Evolutionary conservation across 148 eudicot species (phyloP).

Genomic region (Fagopyrum tataricum): DNA sequence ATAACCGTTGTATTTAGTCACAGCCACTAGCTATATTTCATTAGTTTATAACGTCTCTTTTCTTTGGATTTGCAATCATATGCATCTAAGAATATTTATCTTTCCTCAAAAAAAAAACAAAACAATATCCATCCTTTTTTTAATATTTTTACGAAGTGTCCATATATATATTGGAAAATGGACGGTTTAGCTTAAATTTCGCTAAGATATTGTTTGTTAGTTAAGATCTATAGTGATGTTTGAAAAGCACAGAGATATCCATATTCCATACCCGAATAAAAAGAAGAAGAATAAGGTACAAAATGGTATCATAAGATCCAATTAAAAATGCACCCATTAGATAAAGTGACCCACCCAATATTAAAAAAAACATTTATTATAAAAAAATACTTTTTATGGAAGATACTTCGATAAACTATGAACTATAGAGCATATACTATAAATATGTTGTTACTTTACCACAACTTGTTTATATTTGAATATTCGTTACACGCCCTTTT

Average conservation of each 20-base stretch:
- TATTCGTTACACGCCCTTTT: slow-evolving; percentile 12
- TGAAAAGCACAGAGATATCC: background rate
- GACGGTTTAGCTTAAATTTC: background rate
- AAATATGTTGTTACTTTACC: slow-evolving; percentile 9
- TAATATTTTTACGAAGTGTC: no score
- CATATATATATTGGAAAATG: background rate
- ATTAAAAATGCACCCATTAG: background rate
- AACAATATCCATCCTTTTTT: no score
- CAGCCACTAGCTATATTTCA: no score
- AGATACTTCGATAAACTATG: background rate
- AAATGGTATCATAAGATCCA: slow-evolving; percentile 8
- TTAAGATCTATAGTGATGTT: background rate
- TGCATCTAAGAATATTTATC: no score
- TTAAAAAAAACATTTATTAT: background rate
- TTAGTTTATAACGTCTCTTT: no score
- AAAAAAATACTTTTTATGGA: background rate
- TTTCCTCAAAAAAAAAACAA: no score
- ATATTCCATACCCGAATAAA: background rate
- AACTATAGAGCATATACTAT: background rate
- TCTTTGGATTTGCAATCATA: background rate
- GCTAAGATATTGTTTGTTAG: background rate
- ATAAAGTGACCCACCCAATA: slow-evolving; percentile 4
- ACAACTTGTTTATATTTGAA: slow-evolving; percentile 4
- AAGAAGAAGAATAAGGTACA: background rate
- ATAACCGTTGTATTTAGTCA: no score